Conservation (phyloP, 352 stramenopile genomes). For the Poterioochromonas sp. region DNA sequence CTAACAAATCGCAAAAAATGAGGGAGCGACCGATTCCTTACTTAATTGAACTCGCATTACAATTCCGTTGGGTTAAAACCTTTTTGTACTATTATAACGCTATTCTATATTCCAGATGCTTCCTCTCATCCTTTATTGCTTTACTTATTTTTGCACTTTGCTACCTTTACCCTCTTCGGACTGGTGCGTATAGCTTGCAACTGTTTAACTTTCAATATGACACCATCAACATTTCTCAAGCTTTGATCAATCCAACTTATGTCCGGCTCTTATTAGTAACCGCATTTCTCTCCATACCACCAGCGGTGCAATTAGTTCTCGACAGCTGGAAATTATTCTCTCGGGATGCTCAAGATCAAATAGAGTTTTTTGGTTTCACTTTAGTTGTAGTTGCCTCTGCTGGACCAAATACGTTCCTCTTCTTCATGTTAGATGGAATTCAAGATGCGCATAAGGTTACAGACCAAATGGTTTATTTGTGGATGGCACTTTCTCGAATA, state of each 20-base stretch:
- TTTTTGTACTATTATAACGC: no score
- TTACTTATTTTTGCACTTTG: no score
- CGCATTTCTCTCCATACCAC: neutral
- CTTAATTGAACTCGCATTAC: no score
- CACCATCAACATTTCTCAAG: no score
- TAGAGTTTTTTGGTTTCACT: neutral
- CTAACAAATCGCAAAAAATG: no score
- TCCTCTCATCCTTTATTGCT: no score
- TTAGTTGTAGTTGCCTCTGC: neutral
- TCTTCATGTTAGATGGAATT: neutral
- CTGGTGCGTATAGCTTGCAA: no score
- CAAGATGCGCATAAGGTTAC: neutral
- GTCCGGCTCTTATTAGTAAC: neutral
- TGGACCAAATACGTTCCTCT: constrained; percentile 1
- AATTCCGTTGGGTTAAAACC: no score
- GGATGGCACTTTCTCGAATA: neutral
- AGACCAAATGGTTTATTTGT: neutral
- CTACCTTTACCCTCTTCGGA: no score
- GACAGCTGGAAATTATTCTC: neutral
- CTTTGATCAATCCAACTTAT: neutral
- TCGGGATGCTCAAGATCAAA: neutral
- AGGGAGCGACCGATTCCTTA: no score
- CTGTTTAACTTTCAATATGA: no score
- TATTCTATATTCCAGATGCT: no score
- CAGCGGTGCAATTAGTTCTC: neutral